Base-by-base conservation (phyloP, 2,329 filamentous ascomycete genomes). In the Colletotrichum tofieldiae region DNA sequence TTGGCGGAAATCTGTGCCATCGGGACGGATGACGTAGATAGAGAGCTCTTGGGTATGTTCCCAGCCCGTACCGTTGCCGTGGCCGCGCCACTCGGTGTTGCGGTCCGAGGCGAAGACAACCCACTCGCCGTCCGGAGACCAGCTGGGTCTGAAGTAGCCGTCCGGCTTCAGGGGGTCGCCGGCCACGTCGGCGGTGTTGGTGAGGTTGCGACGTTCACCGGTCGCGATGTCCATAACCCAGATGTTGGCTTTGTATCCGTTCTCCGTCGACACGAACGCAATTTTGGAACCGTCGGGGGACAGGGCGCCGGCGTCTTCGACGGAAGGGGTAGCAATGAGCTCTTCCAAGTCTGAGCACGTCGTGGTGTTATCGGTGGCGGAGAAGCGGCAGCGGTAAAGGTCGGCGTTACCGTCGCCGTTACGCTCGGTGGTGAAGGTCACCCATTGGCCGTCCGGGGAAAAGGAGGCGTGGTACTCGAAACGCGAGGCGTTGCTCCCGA, bases 321-420 rank as follows among this genome's bases (percentile, higher is more conserved):
- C 67, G 18, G 67, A 39, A n/a, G 61, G 67, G 1, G 67, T 70
- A 32, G 67, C 67, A 45, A 65, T 35, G 52, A 70, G 62, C 45
- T 60, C n/a, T 23, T 70, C 67, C n/a, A 54, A 18, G 26, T 47
- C 39, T 7, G 67, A 45, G 43, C 67, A 70, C 1, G 43, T 43
- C 11, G 54, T 60, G 0, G 61, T 47, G 61, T 70, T 47, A 5
- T 26, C 66, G 18, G 51, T 18, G 52, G 41, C 51, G 29, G 59
- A 64, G 41, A 68, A 45, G 20, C 41, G 51, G 59, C 66, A 68
- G 18, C 66, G 60, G 59, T 69, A 69, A 18, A 69, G 59, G 60
- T 69, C 66, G 8, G 66, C 58, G 59, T 69, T 65, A 1, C 66
- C 66, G 66, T 69, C 59, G 66, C 66, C 59, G 41, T 69, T 69